These are phyloP conservation scores for Zasmidium angulare DNA, from an alignment of 2,329 filamentous ascomycete genomes.

Conservation along the genomic window DNA sequence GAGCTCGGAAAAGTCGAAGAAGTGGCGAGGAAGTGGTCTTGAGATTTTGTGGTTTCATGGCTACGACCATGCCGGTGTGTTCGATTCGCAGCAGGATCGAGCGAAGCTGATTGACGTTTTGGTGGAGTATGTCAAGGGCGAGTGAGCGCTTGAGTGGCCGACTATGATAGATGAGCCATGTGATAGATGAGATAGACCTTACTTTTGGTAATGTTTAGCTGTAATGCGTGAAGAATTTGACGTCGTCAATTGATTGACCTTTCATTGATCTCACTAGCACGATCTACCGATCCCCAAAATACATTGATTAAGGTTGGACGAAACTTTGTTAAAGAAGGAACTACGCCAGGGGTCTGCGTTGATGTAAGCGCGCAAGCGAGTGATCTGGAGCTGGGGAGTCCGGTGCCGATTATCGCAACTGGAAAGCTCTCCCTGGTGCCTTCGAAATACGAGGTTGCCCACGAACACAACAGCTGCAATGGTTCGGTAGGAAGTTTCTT, in stretches of 20 bases:
- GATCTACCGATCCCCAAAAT: too few relatives aligned
- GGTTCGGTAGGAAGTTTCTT: background rate
- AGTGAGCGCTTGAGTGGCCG: too few relatives aligned
- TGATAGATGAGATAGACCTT: background rate
- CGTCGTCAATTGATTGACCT: too few relatives aligned
- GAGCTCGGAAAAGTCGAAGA: slow-evolving; percentile 28
- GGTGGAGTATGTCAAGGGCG: slow-evolving; percentile 24
- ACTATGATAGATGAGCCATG: slow-evolving; percentile 5
- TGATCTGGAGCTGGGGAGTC: too few relatives aligned
- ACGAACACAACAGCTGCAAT: background rate
- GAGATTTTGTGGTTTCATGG: slow-evolving; percentile 62
- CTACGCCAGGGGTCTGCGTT: too few relatives aligned
- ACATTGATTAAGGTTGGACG: too few relatives aligned
- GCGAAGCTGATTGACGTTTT: slow-evolving; percentile 28
- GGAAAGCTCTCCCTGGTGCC: background rate
- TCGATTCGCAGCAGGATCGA: slow-evolving; percentile 40
- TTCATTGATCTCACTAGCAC: too few relatives aligned
- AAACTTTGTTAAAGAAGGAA: too few relatives aligned
- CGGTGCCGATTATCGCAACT: background rate
- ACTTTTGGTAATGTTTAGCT: background rate
- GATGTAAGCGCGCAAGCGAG: too few relatives aligned
- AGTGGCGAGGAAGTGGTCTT: slow-evolving; percentile 45
- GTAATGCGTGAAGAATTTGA: too few relatives aligned
- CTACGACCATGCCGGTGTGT: slow-evolving; percentile 65
- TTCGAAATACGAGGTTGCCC: background rate